phyloP scores from a whole-genome alignment of 148 eudicot genomes.

The Mesembryanthemum crystallinum region DNA sequence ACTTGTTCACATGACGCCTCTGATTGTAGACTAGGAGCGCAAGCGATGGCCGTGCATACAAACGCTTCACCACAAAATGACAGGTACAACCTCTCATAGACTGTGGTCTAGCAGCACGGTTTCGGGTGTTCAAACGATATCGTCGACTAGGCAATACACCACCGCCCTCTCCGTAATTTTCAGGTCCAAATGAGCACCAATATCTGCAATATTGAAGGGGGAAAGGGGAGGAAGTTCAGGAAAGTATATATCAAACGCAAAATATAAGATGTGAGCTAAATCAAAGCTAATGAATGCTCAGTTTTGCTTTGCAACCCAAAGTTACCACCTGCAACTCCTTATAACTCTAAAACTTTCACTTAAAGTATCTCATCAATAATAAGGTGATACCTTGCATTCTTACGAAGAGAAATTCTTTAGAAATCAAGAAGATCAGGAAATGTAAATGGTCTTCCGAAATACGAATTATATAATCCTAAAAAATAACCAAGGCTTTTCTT shows the following conservation, averaged over 20 bases:
- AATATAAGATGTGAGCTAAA: background rate
- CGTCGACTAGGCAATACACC: constrained; percentile 79
- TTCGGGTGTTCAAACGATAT: constrained; percentile 89
- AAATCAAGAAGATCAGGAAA: no score
- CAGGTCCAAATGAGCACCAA: constrained; percentile 99
- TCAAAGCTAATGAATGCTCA: background rate
- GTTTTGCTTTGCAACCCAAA: background rate
- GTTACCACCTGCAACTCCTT: background rate
- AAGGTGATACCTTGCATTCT: background rate
- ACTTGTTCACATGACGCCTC: constrained; percentile 81
- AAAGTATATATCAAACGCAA: background rate
- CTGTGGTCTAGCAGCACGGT: constrained; percentile 97
- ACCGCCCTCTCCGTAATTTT: constrained; percentile 98
- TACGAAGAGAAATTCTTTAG: no score
- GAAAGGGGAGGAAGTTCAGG: background rate
- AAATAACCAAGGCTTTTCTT: no score
- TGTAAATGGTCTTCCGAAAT: no score
- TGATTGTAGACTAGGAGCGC: constrained; percentile 75
- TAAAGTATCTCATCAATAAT: background rate
- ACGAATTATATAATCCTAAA: no score
- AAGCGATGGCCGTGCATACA: constrained; percentile 78
- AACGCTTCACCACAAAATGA: constrained; percentile 90
- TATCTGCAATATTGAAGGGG: constrained; percentile 48
- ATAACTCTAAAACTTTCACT: background rate
- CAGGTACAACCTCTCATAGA: constrained; percentile 98